Conservation (phyloP, 129 eudicot genomes). For the Flaveria ramosissima region DNA sequence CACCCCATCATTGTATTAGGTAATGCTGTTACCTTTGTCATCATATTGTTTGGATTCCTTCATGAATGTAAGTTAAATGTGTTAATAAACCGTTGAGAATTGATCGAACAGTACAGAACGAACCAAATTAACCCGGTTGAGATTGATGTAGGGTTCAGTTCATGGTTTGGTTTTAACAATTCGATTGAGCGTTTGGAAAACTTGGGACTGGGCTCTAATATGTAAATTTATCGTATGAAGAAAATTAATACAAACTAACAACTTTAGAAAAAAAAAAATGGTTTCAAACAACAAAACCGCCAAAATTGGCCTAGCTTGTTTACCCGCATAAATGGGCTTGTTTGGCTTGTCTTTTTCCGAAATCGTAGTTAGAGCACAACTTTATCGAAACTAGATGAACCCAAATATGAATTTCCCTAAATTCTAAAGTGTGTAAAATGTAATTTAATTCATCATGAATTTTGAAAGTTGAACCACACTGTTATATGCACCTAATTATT, state of each 20-base stretch:
- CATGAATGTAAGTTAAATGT: neutral
- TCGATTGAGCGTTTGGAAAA: neutral
- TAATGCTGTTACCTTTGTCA: neutral
- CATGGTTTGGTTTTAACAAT: too few species aligned
- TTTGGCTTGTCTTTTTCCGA: neutral
- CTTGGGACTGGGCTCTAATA: too few species aligned
- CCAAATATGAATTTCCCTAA: too few species aligned
- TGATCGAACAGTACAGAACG: neutral
- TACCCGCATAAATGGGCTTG: neutral
- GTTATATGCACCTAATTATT: neutral
- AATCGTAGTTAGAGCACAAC: too few species aligned
- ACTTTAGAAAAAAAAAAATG: neutral
- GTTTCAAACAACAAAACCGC: neutral
- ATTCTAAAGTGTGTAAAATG: too few species aligned
- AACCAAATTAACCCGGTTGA: neutral
- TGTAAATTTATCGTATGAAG: neutral
- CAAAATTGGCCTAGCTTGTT: neutral
- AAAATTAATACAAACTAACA: neutral
- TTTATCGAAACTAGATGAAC: too few species aligned
- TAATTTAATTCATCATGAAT: too few species aligned
- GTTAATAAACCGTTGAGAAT: neutral
- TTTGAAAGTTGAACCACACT: neutral
- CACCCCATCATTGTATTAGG: neutral
- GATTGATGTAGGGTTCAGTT: neutral
- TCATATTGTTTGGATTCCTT: neutral